These are phyloP conservation scores for Botryosphaeria agaves DNA, from an alignment of 2,329 filamentous ascomycete genomes.

Conservation along the genomic window DNA sequence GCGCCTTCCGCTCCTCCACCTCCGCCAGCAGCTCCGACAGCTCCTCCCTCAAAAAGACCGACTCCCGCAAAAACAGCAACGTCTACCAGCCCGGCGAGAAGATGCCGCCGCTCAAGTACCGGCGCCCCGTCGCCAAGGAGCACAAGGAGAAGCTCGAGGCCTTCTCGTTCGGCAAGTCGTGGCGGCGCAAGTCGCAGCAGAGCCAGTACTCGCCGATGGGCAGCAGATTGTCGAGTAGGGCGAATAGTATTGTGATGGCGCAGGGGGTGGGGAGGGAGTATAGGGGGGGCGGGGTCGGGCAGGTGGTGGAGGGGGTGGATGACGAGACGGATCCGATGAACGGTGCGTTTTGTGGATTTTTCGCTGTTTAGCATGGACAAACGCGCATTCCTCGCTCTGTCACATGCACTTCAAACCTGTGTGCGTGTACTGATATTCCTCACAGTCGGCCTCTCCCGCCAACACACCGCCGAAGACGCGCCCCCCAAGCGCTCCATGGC, in stretches of 20 bases:
- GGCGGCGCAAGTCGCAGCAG: conserved; percentile 25
- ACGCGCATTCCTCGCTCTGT: too few relatives aligned
- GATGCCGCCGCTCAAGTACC: conserved; percentile 33
- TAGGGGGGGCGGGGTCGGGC: conserved; percentile 8
- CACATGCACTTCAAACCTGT: too few relatives aligned
- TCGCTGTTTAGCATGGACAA: too few relatives aligned
- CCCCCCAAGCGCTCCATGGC: too few relatives aligned
- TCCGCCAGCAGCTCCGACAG: conserved; percentile 7
- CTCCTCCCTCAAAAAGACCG: conserved; percentile 8
- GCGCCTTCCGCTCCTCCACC: conserved; percentile 20
- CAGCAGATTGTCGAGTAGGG: conserved; percentile 24
- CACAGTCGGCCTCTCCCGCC: too few relatives aligned
- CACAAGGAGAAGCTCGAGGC: conserved; percentile 32
- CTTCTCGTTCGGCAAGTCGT: conserved; percentile 28
- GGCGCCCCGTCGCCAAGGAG: conserved; percentile 28
- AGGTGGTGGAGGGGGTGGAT: conserved; percentile 21
- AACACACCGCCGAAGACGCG: too few relatives aligned
- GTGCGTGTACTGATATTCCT: too few relatives aligned
- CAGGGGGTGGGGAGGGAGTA: conserved; percentile 10
- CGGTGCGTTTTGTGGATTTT: too few relatives aligned
- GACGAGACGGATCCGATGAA: conserved; percentile 29
- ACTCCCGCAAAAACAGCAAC: conserved; percentile 17
- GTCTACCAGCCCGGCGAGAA: conserved; percentile 33
- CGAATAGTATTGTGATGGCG: conserved; percentile 13
- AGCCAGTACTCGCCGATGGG: conserved; percentile 32